Conservation (phyloP, 345 rosid genomes). For the Microthlaspi erraticum region DNA sequence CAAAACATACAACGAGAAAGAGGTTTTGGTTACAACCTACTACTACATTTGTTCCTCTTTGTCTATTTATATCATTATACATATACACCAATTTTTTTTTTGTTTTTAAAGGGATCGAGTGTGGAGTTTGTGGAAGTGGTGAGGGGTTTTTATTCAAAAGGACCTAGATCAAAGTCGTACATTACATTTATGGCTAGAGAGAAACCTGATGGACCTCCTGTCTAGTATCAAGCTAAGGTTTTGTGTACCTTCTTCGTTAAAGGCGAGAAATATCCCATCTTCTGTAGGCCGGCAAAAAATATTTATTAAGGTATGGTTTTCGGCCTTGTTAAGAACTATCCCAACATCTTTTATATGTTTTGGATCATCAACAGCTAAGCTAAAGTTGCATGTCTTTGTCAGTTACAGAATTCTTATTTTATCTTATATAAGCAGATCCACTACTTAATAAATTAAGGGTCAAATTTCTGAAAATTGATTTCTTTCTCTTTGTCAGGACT, state of each 20-base stretch:
- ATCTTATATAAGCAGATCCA: too few relatives aligned
- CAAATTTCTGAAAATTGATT: too few relatives aligned
- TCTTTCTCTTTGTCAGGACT: too few relatives aligned
- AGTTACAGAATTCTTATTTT: too few relatives aligned
- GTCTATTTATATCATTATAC: too few relatives aligned
- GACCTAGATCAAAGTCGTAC: slow-evolving; percentile 18
- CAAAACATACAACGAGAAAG: neutral
- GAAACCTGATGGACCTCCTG: slow-evolving; percentile 9
- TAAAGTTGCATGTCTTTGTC: too few relatives aligned
- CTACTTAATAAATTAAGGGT: too few relatives aligned
- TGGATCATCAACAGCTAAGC: too few relatives aligned
- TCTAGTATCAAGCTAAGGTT: slow-evolving; percentile 23
- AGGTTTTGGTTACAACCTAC: neutral
- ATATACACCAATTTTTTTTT: neutral
- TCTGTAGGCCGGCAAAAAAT: slow-evolving; percentile 9
- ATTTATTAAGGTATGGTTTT: neutral
- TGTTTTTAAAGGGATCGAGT: neutral
- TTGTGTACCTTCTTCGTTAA: neutral
- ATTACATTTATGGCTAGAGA: slow-evolving; percentile 29
- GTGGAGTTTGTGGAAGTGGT: slow-evolving; percentile 25
- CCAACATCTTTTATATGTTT: too few relatives aligned
- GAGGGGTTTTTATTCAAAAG: neutral
- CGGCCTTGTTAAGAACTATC: neutral
- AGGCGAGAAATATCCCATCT: slow-evolving; percentile 1
- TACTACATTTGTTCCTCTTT: too few relatives aligned